Percentiles rank a stretch among this genome's conserved stretches.
Evolutionary conservation across 306 rosid genomes (phyloP).

Genomic region (Cucumis melo): DNA sequence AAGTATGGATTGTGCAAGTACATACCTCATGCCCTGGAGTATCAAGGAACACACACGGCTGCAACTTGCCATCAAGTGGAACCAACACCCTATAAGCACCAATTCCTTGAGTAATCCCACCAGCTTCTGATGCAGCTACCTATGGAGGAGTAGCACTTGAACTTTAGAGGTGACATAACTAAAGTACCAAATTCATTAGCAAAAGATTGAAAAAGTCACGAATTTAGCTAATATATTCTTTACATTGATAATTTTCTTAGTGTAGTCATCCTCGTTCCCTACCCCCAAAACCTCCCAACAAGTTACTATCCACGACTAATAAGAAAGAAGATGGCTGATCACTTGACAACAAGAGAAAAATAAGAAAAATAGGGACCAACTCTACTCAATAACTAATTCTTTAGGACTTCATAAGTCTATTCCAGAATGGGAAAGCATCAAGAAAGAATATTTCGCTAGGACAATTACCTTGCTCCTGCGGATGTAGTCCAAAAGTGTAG

Average conservation of each 20-base stretch:
- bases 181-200: conserved; percentile 1
- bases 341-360: neutral
- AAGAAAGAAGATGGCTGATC: conserved; percentile 1
- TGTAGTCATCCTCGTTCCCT: neutral
- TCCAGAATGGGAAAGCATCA: neutral
- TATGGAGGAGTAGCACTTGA: conserved; percentile 28
- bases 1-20: neutral
- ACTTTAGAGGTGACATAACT: conserved; percentile 6
- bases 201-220: neutral
- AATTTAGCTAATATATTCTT: neutral
- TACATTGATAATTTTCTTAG: neutral
- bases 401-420: neutral
- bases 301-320: neutral
- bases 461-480: conserved; percentile 76
- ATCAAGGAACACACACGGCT: conserved; percentile 87
- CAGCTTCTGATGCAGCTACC: conserved; percentile 99
- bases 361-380: neutral
- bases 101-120: conserved; percentile 98
- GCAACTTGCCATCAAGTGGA: conserved; percentile 70
- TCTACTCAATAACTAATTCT: neutral
- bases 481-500: conserved; percentile 85
- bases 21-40: conserved; percentile 98
- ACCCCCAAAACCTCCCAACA: neutral
- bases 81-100: conserved; percentile 88
- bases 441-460: conserved; percentile 7